These are phyloP conservation scores for Colletotrichum sp. DNA, from an alignment of 2,329 filamentous ascomycete species.

Conservation along the genomic window DNA sequence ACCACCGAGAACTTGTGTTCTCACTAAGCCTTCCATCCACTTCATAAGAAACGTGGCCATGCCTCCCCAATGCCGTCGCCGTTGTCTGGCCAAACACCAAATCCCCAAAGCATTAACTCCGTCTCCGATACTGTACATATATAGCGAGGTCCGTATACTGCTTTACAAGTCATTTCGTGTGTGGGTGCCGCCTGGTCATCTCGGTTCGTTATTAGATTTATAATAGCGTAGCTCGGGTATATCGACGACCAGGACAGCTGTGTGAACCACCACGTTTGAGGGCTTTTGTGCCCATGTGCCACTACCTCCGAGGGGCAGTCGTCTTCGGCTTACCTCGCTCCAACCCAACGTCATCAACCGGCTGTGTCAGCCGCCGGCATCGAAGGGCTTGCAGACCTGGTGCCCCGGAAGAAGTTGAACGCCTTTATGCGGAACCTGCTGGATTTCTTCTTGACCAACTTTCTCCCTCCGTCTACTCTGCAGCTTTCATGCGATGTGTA, in stretches of 20 bases:
- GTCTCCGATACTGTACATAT: constrained; percentile 20
- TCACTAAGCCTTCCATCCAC: not conserved
- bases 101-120: constrained; percentile 18
- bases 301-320: not conserved
- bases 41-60: not conserved
- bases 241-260: constrained; percentile 5
- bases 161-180: constrained; percentile 12
- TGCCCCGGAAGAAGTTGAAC: constrained; percentile 59
- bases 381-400: constrained; percentile 44
- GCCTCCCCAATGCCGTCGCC: not conserved
- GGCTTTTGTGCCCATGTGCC: not conserved
- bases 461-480: constrained; percentile 50
- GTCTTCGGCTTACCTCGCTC: not conserved
- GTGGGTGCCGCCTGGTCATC: not conserved
- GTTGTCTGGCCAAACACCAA: not conserved
- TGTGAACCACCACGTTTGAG: not conserved
- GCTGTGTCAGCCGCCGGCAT: constrained; percentile 32
- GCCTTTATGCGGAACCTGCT: constrained; percentile 69
- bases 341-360: constrained; percentile 18
- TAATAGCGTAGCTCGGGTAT: constrained; percentile 11
- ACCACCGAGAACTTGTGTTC: not conserved
- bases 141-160: constrained; percentile 17
- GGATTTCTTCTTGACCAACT: constrained; percentile 63
- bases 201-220: constrained; percentile 8
- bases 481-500: constrained; percentile 44